Conservation (phyloP, 2,329 filamentous ascomycete species). For the Phyllosticta citrichinensis region DNA sequence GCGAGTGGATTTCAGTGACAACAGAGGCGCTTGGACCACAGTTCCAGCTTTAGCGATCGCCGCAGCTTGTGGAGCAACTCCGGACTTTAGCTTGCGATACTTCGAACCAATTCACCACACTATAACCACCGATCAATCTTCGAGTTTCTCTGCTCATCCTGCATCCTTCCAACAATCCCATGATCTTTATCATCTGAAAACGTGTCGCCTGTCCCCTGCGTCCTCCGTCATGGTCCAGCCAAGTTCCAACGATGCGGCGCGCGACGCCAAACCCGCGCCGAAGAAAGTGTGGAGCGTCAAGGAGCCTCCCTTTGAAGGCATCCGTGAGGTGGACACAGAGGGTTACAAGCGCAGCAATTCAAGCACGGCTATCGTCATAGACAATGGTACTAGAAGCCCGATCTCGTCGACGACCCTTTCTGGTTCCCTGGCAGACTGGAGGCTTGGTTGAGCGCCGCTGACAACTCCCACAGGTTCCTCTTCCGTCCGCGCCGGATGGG, state of each 20-base stretch:
- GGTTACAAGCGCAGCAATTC: constrained; percentile 57
- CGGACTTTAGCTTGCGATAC: constrained; percentile 10
- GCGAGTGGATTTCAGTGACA: neutral
- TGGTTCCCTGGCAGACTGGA: neutral
- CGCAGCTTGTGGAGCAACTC: constrained; percentile 9
- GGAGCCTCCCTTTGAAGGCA: constrained; percentile 53
- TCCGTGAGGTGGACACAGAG: constrained; percentile 49
- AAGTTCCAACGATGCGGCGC: constrained; percentile 30
- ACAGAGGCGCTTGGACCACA: neutral
- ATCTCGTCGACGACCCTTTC: neutral
- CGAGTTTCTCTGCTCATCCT: neutral
- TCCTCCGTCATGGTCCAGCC: constrained; percentile 25
- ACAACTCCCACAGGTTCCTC: constrained; percentile 58
- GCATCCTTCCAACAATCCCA: neutral
- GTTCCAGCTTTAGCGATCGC: neutral
- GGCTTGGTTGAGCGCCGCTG: neutral
- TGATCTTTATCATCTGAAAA: neutral
- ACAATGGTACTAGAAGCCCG: constrained; percentile 63
- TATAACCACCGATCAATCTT: neutral
- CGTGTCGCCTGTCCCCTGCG: neutral
- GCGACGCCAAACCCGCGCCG: constrained; percentile 45
- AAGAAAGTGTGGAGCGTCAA: constrained; percentile 41
- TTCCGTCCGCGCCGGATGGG: constrained; percentile 87
- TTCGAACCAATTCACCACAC: neutral
- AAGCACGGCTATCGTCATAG: constrained; percentile 79